Evolutionary conservation across 495 filamentous ascomycete genomes (phyloP), one percentile per base, ranked within the genome.

Genomic region (Melanomma pulvis-pyrius): DNA sequence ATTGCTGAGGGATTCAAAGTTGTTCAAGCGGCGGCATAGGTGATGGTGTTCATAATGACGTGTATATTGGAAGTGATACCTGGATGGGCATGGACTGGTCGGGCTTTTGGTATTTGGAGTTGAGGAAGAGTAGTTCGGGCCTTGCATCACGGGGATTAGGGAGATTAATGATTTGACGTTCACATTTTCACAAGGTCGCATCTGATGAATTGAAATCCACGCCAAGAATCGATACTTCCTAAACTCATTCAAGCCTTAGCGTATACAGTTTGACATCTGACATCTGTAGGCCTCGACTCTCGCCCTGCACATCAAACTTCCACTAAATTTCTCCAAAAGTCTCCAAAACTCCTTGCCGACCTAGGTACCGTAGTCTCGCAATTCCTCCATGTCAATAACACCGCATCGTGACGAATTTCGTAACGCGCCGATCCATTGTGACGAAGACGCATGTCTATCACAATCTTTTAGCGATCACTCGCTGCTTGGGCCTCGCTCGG

Each of bases 1-100:
- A 82, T 99, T 13, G 79, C 80, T 21, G 90, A 89, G 63, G 96
- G 96, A 12, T 98, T 94, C 78, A 90, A 90, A 77, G 81, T 97
- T 25, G 88, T 97, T 28, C 88, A 88, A 63, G 79, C 85, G 17
- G 51, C 29, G 24, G 70, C 70, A 19, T 68, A 63, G 48, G 25
- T 29, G 19, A 25, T 48, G 5, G 8, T 3, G 13, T 29, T 63
- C 11, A 46, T 57, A 24, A 34, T 49, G 39, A 29, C 15, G 48
- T 57, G 9, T 49, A 34, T 39, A n/a, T 52, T 53, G 48, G 19
- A 15, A 28, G 30, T 55, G 36, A 53, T 63, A 46, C 32, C 48
- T 19, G 49, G 60, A 32, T 54, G 15, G 11, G 6, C 34, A 26
- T 19, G 58, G 29, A 36, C 17, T 56, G 12, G 52, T 2, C 12